These are phyloP conservation scores for Pseudocercospora vitis DNA, from an alignment of 2,329 filamentous ascomycete species.

Conservation along the genomic window DNA sequence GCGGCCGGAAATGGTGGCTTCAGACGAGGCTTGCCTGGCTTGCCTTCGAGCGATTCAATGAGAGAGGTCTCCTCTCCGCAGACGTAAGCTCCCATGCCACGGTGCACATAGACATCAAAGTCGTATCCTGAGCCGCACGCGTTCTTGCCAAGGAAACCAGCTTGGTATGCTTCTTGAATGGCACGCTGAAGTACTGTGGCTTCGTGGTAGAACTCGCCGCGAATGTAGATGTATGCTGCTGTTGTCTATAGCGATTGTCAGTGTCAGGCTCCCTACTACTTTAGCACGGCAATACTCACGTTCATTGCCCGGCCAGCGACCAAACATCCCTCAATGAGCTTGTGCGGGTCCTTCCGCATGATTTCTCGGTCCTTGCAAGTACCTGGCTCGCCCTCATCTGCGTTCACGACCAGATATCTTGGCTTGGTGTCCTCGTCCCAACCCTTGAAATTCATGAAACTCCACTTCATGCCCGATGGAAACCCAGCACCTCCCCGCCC, in stretches of 20 bases:
- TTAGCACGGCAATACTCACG: constrained; percentile 31
- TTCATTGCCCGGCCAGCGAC: constrained; percentile 98
- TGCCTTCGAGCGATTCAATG: constrained; percentile 97
- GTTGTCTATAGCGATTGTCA: constrained; percentile 57
- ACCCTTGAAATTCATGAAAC: constrained; percentile 99
- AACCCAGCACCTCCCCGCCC: constrained; percentile 97
- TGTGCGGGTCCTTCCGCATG: constrained; percentile 99
- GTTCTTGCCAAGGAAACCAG: constrained; percentile 95
- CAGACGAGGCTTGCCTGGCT: constrained; percentile 95
- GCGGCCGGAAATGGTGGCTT: constrained; percentile 98
- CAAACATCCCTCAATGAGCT: constrained; percentile 95
- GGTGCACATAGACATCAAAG: constrained; percentile 95
- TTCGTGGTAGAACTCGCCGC: constrained; percentile 96
- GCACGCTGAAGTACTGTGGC: constrained; percentile 89
- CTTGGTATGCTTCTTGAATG: constrained; percentile 96
- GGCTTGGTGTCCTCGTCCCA: constrained; percentile 98
- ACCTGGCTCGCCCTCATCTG: constrained; percentile 96
- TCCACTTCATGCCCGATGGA: constrained; percentile 96
- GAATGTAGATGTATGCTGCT: constrained; percentile 98
- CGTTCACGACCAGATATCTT: constrained; percentile 91
- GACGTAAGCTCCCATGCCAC: constrained; percentile 94
- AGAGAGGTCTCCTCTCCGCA: constrained; percentile 98
- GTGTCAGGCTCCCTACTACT: background rate
- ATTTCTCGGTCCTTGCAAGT: constrained; percentile 99
- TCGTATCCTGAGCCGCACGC: constrained; percentile 96